Percentiles rank a stretch among this genome's conserved stretches.
Conservation (phyloP, 2,329 filamentous ascomycete genomes). For the Pseudogymnoascus sp. region DNA sequence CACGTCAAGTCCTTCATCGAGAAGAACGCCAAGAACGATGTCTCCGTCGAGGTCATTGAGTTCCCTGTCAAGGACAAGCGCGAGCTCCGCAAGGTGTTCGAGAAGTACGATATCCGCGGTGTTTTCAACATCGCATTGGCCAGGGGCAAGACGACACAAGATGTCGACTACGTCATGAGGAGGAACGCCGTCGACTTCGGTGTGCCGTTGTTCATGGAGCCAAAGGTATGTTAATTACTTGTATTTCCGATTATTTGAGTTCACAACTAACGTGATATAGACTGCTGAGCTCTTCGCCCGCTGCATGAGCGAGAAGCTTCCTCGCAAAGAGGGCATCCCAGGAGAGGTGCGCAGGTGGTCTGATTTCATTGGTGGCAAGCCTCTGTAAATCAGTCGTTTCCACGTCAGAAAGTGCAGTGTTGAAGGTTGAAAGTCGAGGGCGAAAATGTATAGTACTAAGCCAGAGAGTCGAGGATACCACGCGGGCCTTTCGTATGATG, state of each 20-base stretch:
- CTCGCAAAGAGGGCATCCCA: constrained; percentile 79
- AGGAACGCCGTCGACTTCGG: constrained; percentile 98
- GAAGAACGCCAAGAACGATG: constrained; percentile 55
- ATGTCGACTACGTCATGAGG: constrained; percentile 98
- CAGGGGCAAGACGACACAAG: constrained; percentile 73
- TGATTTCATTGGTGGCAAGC: constrained; percentile 85
- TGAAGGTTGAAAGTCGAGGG: constrained; percentile 1
- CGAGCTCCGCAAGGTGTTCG: constrained; percentile 85
- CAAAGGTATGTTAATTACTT: constrained; percentile 59
- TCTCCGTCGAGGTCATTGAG: constrained; percentile 81
- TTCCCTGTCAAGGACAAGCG: constrained; percentile 97
- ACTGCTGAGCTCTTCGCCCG: constrained; percentile 93
- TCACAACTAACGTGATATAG: constrained; percentile 42
- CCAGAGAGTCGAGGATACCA: constrained; percentile 1
- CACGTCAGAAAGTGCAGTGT: background rate
- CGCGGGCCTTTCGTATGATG: background rate
- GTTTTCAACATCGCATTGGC: constrained; percentile 89
- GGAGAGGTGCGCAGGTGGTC: constrained; percentile 90
- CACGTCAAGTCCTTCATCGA: constrained; percentile 81
- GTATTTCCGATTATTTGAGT: background rate
- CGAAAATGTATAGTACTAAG: constrained; percentile 9
- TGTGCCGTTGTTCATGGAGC: constrained; percentile 96
- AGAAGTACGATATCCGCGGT: constrained; percentile 93
- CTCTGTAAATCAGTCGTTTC: constrained; percentile 45
- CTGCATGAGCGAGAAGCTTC: constrained; percentile 96